Percentiles rank a stretch among this genome's conserved stretches.
Evolutionary conservation across 139 green algal species (phyloP).

Genomic region (Chlorella sp.): DNA sequence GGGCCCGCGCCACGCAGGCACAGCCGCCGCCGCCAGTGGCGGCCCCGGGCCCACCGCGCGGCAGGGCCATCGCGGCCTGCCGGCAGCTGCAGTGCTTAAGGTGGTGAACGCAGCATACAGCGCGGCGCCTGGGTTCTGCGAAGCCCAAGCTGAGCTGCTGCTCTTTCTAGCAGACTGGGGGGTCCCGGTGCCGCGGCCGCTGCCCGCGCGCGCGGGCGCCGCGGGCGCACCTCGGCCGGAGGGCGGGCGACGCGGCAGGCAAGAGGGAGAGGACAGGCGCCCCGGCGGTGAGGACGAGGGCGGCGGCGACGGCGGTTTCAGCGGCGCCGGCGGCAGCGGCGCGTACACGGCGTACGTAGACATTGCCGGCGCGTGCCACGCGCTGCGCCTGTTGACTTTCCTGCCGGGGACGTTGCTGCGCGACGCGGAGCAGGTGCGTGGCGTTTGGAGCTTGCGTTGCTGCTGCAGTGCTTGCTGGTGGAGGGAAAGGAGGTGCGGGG

Average conservation of each 20-base stretch:
- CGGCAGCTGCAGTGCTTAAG: no score
- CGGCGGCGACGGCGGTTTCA: neutral
- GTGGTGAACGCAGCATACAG: no score
- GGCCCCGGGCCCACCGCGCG: neutral
- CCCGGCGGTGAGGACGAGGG: neutral
- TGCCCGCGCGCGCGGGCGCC: neutral
- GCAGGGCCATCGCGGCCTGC: no score
- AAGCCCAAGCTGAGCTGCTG: no score
- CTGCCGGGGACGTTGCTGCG: slow-evolving; percentile 6
- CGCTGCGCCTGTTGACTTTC: slow-evolving; percentile 18
- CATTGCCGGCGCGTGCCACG: slow-evolving; percentile 4
- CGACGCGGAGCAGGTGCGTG: neutral
- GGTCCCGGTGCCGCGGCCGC: no score
- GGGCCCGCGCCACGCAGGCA: neutral
- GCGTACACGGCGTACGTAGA: neutral
- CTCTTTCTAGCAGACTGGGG: no score
- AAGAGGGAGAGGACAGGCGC: no score
- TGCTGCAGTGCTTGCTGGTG: neutral
- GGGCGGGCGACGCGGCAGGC: neutral
- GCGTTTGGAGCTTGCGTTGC: no score
- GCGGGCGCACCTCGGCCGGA: neutral
- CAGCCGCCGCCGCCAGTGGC: neutral
- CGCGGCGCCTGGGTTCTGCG: no score
- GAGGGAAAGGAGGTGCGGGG: no score
- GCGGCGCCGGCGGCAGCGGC: neutral